phyloP scores from a whole-genome alignment of 805 yeast genomes.

The Metschnikowia anglica region DNA sequence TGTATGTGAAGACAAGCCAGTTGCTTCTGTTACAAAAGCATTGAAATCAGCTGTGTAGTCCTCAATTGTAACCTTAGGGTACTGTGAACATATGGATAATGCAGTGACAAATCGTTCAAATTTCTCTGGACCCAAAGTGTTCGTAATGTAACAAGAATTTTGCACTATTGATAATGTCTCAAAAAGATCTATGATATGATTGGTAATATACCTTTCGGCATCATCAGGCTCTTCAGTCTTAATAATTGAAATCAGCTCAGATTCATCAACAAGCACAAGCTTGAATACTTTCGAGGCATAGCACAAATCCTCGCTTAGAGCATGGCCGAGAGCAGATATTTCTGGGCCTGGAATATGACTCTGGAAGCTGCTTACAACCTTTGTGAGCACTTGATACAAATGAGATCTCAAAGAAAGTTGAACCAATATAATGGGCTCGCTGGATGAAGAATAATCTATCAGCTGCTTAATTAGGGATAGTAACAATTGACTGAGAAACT shows the following conservation, averaged over 20 bases:
- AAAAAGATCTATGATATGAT: slow-evolving; percentile 32
- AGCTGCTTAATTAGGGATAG: slow-evolving; percentile 8
- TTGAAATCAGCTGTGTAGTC: slow-evolving; percentile 65
- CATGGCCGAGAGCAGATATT: slow-evolving; percentile 17
- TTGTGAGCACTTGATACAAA: slow-evolving; percentile 28
- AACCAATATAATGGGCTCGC: slow-evolving; percentile 8
- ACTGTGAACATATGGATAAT: slow-evolving; percentile 38
- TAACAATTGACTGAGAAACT: slow-evolving; percentile 14
- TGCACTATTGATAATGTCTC: slow-evolving; percentile 35
- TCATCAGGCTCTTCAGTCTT: slow-evolving; percentile 21
- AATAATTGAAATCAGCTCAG: slow-evolving; percentile 3
- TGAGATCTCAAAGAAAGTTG: slow-evolving; percentile 28
- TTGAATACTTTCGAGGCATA: slow-evolving; percentile 17
- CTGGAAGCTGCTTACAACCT: slow-evolving; percentile 30
- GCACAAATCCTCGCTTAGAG: slow-evolving; percentile 28
- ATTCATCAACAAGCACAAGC: slow-evolving; percentile 15
- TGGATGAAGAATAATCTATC: background rate
- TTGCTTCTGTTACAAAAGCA: slow-evolving; percentile 66
- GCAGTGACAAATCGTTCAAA: slow-evolving; percentile 21
- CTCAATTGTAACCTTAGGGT: slow-evolving; percentile 44
- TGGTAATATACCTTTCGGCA: slow-evolving; percentile 19
- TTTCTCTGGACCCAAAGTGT: slow-evolving; percentile 17
- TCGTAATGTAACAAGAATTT: slow-evolving; percentile 23
- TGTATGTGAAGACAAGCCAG: slow-evolving; percentile 56
- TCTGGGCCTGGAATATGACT: slow-evolving; percentile 23